Conservation (phyloP, 805 yeast species). For the Wickerhamiella siamensis region DNA sequence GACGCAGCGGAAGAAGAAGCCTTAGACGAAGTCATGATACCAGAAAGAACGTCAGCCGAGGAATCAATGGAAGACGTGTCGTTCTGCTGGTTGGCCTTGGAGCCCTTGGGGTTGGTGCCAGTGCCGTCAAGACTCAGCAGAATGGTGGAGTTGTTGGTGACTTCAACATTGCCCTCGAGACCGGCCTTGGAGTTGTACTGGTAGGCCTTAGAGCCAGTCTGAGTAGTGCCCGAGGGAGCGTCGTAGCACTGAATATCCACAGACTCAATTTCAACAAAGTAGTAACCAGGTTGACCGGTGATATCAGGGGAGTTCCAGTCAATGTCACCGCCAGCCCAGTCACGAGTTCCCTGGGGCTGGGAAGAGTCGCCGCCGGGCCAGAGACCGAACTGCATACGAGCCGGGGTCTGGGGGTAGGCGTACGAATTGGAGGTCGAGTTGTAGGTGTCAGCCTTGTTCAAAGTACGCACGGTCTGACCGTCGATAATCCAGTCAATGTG, state of each 20-base stretch:
- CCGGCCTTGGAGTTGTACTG: constrained; percentile 38
- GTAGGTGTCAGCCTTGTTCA: constrained; percentile 40
- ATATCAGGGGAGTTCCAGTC: constrained; percentile 73
- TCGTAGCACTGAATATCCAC: constrained; percentile 56
- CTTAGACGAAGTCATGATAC: constrained; percentile 12
- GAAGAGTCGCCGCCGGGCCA: constrained; percentile 41
- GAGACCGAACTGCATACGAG: constrained; percentile 53
- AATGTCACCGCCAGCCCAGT: constrained; percentile 79
- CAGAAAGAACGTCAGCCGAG: constrained; percentile 10
- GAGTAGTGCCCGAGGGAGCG: constrained; percentile 43
- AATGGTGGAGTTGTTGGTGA: constrained; percentile 49
- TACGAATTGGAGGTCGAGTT: constrained; percentile 43
- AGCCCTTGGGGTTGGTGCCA: constrained; percentile 39
- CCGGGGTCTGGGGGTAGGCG: constrained; percentile 85
- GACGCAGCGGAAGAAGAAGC: constrained; percentile 9
- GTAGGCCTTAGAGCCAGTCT: constrained; percentile 37
- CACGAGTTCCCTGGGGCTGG: constrained; percentile 48
- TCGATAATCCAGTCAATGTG: constrained; percentile 57
- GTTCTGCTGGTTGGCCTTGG: constrained; percentile 10
- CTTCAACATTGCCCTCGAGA: constrained; percentile 33
- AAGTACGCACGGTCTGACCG: constrained; percentile 51
- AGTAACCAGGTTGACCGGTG: constrained; percentile 55
- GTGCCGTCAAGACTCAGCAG: constrained; percentile 47
- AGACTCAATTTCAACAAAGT: constrained; percentile 48
- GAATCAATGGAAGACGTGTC: constrained; percentile 7